These are phyloP conservation scores for Calonectria leucothoes DNA, from an alignment of 2,329 filamentous ascomycete species.

Conservation along the genomic window DNA sequence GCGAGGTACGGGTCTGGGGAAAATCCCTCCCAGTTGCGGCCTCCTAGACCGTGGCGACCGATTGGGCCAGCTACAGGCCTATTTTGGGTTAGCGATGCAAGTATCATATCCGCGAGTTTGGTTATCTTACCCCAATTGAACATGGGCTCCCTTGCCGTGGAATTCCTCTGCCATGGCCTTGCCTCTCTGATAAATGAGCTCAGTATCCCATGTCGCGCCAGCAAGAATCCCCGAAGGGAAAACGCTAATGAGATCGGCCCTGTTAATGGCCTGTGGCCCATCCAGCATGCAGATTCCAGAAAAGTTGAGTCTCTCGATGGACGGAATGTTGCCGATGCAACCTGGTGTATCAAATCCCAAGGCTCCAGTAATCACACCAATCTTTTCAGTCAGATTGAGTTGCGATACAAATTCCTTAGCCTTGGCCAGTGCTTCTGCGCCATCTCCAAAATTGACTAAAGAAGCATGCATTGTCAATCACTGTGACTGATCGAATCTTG, in stretches of 20 bases:
- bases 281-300: slow-evolving; percentile 4
- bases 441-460: background rate
- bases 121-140: background rate
- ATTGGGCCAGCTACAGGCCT: slow-evolving; percentile 44
- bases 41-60: slow-evolving; percentile 50
- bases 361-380: background rate
- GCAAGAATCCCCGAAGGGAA: slow-evolving; percentile 1
- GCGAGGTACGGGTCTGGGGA: slow-evolving; percentile 78
- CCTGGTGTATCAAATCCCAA: background rate
- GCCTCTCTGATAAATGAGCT: slow-evolving; percentile 1
- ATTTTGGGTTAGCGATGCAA: background rate
- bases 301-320: slow-evolving; percentile 6
- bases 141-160: background rate
- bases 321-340: background rate
- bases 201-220: slow-evolving; percentile 2
- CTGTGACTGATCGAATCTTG: too few relatives aligned
- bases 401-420: background rate
- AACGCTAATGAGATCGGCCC: slow-evolving; percentile 38
- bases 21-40: slow-evolving; percentile 70
- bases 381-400: slow-evolving; percentile 3
- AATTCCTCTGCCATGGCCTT: background rate
- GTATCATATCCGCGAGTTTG: background rate
- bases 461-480: background rate
- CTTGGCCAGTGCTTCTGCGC: background rate
- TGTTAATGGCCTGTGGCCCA: slow-evolving; percentile 53